Evolutionary conservation across 2,329 filamentous ascomycete genomes (phyloP), one percentile per base, ranked within the genome.

Genomic region (Daldinia sp.): DNA sequence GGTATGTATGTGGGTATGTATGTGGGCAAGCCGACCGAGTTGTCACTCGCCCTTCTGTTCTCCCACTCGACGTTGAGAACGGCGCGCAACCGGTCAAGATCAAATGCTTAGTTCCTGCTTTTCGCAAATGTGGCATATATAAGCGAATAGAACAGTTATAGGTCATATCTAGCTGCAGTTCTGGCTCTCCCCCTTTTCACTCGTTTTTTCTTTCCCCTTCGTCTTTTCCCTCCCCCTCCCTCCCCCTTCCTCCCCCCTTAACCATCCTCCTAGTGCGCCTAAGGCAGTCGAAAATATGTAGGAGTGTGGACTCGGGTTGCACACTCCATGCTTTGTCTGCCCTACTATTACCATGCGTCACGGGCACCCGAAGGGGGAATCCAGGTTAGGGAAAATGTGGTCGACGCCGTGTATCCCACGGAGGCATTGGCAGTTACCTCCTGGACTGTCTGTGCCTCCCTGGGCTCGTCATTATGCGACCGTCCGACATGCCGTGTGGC

Each of bases 401-500:
- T 23, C 23, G 49, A 37, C 15, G 49, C 23, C 49, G 49, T 52
- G 49, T 19, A 17, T 34, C 39, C 29, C 34, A 23, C 6, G 23
- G 17, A n/a, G n/a, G n/a, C n/a, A n/a, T n/a, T n/a, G 4, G 23
- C 15, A 13, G 9, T 47, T 39, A 15, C 51, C 23, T 11, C 37
- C n/a, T 55, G 53, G 53, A 49, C 30, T 29, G 25, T 47, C 19
- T 39, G 23, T 23, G 5, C 37, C 64, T 35, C 32, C 13, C 15
- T 35, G n/a, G n/a, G 32, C 32, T 35, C 32, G 32, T 35, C 32
- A 35, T 17, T 49, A 61, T 66, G 61, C 64, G 64, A 57, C 43
- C 53, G 55, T 61, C 64, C 60, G 61, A 66, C 32, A 61, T 61
- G 60, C 45, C 48, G 60, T 63, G 55, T n/a, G 32, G n/a, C n/a